Conservation (phyloP, 306 rosid species). For the Pyrus bretschneideri region DNA sequence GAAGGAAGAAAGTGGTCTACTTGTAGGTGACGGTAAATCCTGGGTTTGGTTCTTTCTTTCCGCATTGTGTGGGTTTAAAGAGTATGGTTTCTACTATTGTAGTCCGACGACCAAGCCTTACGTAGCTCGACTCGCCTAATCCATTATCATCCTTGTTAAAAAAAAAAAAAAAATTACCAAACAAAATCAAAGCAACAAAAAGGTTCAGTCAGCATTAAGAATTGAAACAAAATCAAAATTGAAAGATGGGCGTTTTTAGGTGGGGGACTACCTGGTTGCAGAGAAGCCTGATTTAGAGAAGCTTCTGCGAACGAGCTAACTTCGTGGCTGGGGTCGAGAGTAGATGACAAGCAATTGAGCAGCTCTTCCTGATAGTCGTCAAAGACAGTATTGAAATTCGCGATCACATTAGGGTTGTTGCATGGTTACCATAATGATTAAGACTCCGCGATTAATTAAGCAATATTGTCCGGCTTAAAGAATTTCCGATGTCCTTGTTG, state of each 20-base stretch:
- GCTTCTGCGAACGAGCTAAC: conserved; percentile 86
- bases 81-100: no score
- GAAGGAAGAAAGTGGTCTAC: no score
- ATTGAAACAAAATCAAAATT: background rate
- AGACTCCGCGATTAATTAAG: no score
- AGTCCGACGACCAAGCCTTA: no score
- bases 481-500: no score
- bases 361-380: conserved; percentile 96
- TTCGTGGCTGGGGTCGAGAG: conserved; percentile 84
- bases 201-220: background rate
- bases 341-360: conserved; percentile 78
- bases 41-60: no score
- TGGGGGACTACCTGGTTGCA: conserved; percentile 59
- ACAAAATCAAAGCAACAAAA: background rate
- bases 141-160: no score
- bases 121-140: no score
- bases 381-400: conserved; percentile 21
- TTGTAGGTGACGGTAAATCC: no score
- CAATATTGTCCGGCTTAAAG: no score
- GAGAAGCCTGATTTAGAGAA: conserved; percentile 87
- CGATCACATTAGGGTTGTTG: conserved; percentile 26
- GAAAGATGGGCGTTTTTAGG: background rate
- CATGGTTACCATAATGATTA: no score
- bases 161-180: background rate
- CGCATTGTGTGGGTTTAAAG: no score